Evolutionary conservation across 331 rosid species (phyloP).

Genomic region (Rosa hybrid): DNA sequence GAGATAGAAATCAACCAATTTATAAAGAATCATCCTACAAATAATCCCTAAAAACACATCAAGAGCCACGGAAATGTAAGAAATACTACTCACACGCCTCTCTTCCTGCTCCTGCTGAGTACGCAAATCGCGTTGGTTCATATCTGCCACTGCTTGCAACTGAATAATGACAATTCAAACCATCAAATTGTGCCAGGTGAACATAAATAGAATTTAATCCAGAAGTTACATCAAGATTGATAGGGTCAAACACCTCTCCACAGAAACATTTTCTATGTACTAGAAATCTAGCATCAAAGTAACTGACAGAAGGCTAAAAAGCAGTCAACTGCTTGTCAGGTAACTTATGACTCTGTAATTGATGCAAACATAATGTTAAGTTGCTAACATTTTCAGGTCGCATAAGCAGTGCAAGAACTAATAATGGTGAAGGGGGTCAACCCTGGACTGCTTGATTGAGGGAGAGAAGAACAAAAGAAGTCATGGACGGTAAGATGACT

Average conservation of each 20-base stretch:
- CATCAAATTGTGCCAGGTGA: slow-evolving; percentile 10
- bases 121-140: slow-evolving; percentile 81
- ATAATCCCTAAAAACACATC: slow-evolving; percentile 20
- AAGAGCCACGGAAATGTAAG: slow-evolving; percentile 12
- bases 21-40: slow-evolving; percentile 14
- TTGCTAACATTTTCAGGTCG: neutral
- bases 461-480: neutral
- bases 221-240: neutral
- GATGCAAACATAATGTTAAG: neutral
- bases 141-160: slow-evolving; percentile 85
- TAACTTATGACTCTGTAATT: neutral
- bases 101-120: slow-evolving; percentile 87
- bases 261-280: slow-evolving; percentile 7
- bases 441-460: neutral
- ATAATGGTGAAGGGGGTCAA: neutral
- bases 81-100: slow-evolving; percentile 72
- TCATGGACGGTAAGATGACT: neutral
- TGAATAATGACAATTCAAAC: slow-evolving; percentile 38
- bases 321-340: neutral
- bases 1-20: neutral
- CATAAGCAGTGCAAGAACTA: neutral
- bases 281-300: slow-evolving; percentile 14
- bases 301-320: neutral
- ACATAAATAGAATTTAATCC: neutral
- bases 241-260: neutral